Percentiles rank a stretch among this genome's conserved stretches.
These are phyloP conservation scores for Lycium ferocissimum DNA, from an alignment of 257 asterid genomes.

Conservation along the genomic window DNA sequence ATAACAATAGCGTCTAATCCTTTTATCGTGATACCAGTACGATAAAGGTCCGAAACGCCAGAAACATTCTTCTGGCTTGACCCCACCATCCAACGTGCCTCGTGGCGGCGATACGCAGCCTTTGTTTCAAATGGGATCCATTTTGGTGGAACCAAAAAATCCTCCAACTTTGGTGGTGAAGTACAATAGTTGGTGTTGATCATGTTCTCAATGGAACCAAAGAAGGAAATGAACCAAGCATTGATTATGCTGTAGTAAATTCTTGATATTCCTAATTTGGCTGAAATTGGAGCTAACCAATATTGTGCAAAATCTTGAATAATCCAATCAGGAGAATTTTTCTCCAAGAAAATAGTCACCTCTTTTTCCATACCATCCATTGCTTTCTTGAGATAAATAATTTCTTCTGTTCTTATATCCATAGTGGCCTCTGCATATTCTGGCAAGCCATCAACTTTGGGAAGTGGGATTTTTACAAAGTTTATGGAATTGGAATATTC, in stretches of 20 bases:
- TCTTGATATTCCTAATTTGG: slow-evolving; percentile 14
- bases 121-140: slow-evolving; percentile 46
- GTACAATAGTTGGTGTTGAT: slow-evolving; percentile 31
- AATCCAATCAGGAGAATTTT: slow-evolving; percentile 43
- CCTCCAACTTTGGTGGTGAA: slow-evolving; percentile 38
- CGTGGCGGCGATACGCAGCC: slow-evolving; percentile 30
- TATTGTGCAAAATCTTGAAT: slow-evolving; percentile 42
- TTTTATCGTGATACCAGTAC: slow-evolving; percentile 10
- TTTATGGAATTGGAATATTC: slow-evolving; percentile 38
- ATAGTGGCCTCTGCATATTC: slow-evolving; percentile 43
- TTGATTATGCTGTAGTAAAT: slow-evolving; percentile 31
- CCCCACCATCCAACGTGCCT: slow-evolving; percentile 31
- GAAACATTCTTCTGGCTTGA: slow-evolving; percentile 35
- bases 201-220: slow-evolving; percentile 29
- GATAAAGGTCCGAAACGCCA: slow-evolving; percentile 6
- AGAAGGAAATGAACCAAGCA: slow-evolving; percentile 17
- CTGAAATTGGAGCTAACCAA: slow-evolving; percentile 41
- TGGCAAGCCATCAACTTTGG: slow-evolving; percentile 38
- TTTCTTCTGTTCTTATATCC: slow-evolving; percentile 36
- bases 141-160: slow-evolving; percentile 32
- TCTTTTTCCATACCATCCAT: slow-evolving; percentile 40
- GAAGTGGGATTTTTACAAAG: slow-evolving; percentile 50
- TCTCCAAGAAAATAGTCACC: slow-evolving; percentile 34
- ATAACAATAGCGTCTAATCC: neutral
- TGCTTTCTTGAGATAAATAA: slow-evolving; percentile 47